Evolutionary conservation across 768 basidiomycete species (phyloP).

Genomic region (Leccinellum albellum): DNA sequence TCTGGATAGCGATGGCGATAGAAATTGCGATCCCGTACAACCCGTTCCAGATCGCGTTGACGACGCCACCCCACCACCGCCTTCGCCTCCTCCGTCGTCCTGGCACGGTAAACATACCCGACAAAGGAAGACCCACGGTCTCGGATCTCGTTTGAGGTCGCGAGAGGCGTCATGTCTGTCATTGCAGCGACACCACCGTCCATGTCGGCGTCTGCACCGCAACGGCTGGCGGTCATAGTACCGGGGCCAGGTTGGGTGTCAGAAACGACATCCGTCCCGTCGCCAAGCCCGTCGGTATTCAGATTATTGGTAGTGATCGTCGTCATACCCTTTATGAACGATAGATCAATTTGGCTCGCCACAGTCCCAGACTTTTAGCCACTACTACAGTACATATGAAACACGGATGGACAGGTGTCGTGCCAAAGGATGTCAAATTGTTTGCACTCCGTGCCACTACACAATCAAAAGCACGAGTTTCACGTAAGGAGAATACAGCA

Average conservation of each 20-base stretch:
- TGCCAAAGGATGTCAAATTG: neutral
- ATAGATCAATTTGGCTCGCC: neutral
- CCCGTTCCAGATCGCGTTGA: neutral
- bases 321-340: neutral
- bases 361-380: neutral
- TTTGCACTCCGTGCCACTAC: neutral
- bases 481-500: neutral
- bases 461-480: neutral
- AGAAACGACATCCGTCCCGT: neutral
- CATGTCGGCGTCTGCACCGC: neutral
- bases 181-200: neutral
- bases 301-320: neutral
- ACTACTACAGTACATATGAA: neutral
- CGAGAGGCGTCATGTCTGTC: neutral
- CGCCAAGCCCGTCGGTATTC: neutral
- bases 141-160: slow-evolving; percentile 68
- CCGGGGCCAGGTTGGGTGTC: neutral
- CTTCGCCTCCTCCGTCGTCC: slow-evolving; percentile 48
- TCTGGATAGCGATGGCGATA: neutral
- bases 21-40: neutral
- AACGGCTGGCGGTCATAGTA: neutral
- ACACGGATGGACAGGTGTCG: neutral
- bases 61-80: slow-evolving; percentile 29
- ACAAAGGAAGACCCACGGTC: slow-evolving; percentile 74
- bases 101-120: slow-evolving; percentile 57